Conservation (phyloP, 2,329 filamentous ascomycete species). For the Beauveria sp. region DNA sequence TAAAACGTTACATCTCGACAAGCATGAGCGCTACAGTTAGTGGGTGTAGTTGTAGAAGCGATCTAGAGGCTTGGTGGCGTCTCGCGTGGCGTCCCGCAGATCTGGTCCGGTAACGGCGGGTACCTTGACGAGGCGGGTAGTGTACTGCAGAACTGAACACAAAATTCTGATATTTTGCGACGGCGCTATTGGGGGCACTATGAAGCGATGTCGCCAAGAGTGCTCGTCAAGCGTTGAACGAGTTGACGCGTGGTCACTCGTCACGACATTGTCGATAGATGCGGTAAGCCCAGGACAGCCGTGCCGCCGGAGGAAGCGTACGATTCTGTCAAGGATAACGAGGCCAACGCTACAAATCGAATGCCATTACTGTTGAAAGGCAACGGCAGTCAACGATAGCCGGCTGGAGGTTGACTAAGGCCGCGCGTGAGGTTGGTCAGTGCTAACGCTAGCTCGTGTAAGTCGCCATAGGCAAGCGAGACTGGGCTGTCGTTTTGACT, state of each 20-base stretch:
- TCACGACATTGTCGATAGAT: no score
- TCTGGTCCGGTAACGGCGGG: conserved; percentile 13
- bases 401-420: not conserved
- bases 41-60: conserved; percentile 15
- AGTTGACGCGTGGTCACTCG: no score
- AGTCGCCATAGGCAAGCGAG: not conserved
- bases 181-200: not conserved
- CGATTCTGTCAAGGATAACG: no score
- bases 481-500: not conserved
- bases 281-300: no score
- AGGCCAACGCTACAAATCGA: no score
- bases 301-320: no score
- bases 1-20: no score
- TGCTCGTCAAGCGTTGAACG: no score
- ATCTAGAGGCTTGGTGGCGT: conserved; percentile 16
- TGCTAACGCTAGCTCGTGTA: not conserved
- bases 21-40: no score
- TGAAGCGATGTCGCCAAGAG: no score
- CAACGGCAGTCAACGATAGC: conserved; percentile 10
- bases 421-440: not conserved
- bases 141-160: no score
- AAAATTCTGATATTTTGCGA: conserved; percentile 9
- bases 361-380: not conserved
- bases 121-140: conserved; percentile 10
- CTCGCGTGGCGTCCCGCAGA: conserved; percentile 12